Evolutionary conservation across 2,329 filamentous ascomycete genomes (phyloP), one percentile per base, ranked within the genome.

Genomic region (Tolypocladium amazonense): DNA sequence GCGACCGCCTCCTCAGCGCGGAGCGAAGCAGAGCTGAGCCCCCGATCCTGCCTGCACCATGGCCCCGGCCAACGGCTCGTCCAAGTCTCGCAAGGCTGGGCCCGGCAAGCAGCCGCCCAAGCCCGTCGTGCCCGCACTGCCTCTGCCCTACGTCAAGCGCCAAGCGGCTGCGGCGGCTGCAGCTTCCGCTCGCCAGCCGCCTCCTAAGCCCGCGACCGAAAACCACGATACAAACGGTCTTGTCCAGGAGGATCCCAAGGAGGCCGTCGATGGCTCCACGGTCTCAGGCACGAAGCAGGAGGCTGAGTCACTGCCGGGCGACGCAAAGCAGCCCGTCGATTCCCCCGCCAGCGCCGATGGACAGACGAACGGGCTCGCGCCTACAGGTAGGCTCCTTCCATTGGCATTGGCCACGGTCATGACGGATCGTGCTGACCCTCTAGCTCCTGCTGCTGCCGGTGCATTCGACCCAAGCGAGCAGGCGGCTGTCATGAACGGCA

Each of bases 61-160:
- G 73, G 70, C 71, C 58, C 72, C 72, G 50, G 59, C 65, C 57
- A 72, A 69, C 65, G 70, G 69, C 64, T 67, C 69, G 53, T 65
- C 64, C 62, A 72, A 69, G 66, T 60, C 67, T 64, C 72, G 72
- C 64, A 69, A 69, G 64, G 63, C 65, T 60, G 67, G 63, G 59
- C 58, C 63, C 56, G 64, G 64, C 65, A 71, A 69, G 66, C 68
- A 70, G 58, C 66, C 64, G 60, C 62, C 67, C 60, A 73, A 72
- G 63, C 67, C 71, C 56, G 68, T 76, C 47, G 66, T 72, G 60
- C 74, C 75, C 61, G 75, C 70, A 59, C 70, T 76, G 54, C 75
- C 75, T 56, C 64, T 76, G 62, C 72, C 72, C 23, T 69, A 74
- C 62, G 68, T 72, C 57, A 76, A 74, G 64, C 73, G 73, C 59